phyloP scores from a whole-genome alignment of 306 rosid species.

The Castanospermum australe region DNA sequence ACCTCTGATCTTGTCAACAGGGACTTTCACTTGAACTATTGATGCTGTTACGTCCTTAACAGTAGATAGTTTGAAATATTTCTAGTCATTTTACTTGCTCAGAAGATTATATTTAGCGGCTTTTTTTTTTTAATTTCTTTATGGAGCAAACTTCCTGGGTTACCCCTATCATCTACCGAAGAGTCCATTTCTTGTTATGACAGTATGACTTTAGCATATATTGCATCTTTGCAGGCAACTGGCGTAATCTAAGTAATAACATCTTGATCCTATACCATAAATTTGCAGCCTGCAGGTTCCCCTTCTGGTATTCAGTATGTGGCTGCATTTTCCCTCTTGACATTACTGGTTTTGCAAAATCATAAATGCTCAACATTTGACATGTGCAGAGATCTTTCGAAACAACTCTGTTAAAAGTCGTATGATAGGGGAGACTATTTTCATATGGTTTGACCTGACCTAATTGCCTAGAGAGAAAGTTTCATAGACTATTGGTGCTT shows the following conservation, averaged over 20 bases:
- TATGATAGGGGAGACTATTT: not conserved
- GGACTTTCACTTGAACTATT: not conserved
- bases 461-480: not conserved
- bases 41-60: no score
- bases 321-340: not conserved
- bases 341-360: not conserved
- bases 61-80: no score
- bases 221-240: not conserved
- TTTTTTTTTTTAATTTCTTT: not conserved
- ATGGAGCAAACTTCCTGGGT: no score
- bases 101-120: not conserved
- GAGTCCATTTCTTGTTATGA: not conserved
- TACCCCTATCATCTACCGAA: not conserved
- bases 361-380: no score
- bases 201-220: not conserved
- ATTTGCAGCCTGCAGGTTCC: not conserved
- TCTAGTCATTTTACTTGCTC: no score
- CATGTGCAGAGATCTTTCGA: not conserved
- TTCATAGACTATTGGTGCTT: not conserved
- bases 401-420: not conserved
- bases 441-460: not conserved
- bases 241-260: constrained; percentile 1
- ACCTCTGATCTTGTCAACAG: not conserved
- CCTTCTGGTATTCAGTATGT: not conserved
- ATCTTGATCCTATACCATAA: not conserved